phyloP scores from a whole-genome alignment of 1,139 yeast species.

The Candida pseudoviswanathii region DNA sequence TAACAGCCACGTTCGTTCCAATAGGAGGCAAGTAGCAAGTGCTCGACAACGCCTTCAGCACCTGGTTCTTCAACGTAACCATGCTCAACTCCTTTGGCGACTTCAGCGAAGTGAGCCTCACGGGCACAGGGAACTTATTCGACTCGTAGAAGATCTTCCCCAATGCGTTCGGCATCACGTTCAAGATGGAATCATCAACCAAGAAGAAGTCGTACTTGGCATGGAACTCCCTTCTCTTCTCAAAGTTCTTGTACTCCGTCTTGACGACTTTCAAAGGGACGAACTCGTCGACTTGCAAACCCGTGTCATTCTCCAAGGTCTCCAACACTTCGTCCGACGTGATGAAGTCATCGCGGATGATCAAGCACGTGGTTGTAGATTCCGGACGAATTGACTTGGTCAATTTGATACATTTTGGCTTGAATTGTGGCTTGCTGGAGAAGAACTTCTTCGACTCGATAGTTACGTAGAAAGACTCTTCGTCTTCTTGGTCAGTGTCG shows the following conservation, averaged over 20 bases:
- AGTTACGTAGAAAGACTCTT: slow-evolving; percentile 57
- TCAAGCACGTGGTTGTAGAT: slow-evolving; percentile 65
- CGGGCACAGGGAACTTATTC: slow-evolving; percentile 71
- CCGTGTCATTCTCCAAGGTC: slow-evolving; percentile 56
- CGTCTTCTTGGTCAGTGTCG: slow-evolving; percentile 51
- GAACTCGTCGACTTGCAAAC: slow-evolving; percentile 50
- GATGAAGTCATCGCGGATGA: slow-evolving; percentile 67
- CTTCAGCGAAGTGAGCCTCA: slow-evolving; percentile 48
- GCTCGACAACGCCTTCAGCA: slow-evolving; percentile 59
- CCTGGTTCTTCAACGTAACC: slow-evolving; percentile 57
- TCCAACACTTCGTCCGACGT: slow-evolving; percentile 61
- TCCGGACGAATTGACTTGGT: slow-evolving; percentile 51
- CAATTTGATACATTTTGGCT: slow-evolving; percentile 66
- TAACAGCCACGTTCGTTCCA: slow-evolving; percentile 67
- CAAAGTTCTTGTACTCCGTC: slow-evolving; percentile 67
- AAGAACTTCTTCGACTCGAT: slow-evolving; percentile 67
- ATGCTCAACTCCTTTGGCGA: slow-evolving; percentile 50
- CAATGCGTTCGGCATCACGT: slow-evolving; percentile 77
- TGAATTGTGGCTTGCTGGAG: slow-evolving; percentile 63
- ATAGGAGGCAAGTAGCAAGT: slow-evolving; percentile 72
- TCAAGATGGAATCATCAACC: slow-evolving; percentile 80
- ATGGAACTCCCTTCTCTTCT: slow-evolving; percentile 67
- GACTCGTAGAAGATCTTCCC: slow-evolving; percentile 76
- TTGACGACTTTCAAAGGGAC: slow-evolving; percentile 61
- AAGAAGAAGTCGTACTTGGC: slow-evolving; percentile 70